Percentiles rank a stretch among this genome's conserved stretches.
phyloP scores from a whole-genome alignment of 1,284 basidiomycete genomes.

The Malassezia japonica region DNA sequence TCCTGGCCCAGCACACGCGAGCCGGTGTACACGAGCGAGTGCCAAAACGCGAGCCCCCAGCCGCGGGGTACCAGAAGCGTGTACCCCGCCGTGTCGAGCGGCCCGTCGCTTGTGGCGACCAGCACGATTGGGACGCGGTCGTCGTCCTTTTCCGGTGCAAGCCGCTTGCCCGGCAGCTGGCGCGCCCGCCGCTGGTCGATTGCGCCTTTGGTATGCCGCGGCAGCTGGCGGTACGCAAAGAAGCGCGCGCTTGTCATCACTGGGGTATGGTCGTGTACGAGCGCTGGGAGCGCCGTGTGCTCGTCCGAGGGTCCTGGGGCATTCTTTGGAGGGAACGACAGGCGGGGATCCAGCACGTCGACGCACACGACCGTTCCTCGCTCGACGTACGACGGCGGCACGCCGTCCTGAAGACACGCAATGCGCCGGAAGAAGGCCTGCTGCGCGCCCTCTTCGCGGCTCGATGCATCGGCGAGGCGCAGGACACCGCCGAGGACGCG shows the following conservation, averaged over 20 bases:
- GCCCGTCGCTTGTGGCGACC: background rate
- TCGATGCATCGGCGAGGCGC: background rate
- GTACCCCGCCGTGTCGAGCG: slow-evolving; percentile 14
- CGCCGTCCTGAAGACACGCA: too few relatives aligned
- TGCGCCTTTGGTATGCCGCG: slow-evolving; percentile 34
- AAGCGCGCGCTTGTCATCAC: background rate
- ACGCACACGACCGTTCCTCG: background rate
- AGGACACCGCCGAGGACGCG: slow-evolving; percentile 29
- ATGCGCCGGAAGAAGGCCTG: background rate
- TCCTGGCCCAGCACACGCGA: slow-evolving; percentile 33
- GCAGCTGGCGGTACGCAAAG: slow-evolving; percentile 4
- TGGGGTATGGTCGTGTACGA: background rate
- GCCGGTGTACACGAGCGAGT: slow-evolving; percentile 32
- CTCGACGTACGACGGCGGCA: background rate
- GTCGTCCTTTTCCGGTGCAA: background rate
- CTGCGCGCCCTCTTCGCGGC: background rate
- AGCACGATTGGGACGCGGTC: slow-evolving; percentile 11
- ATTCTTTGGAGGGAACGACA: slow-evolving; percentile 31
- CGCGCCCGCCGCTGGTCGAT: slow-evolving; percentile 33
- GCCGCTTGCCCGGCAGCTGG: background rate
- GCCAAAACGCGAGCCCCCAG: slow-evolving; percentile 40
- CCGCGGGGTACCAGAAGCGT: slow-evolving; percentile 41
- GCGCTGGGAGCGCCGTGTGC: background rate
- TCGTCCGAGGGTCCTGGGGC: background rate
- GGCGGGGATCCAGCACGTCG: slow-evolving; percentile 37